Base-by-base conservation (phyloP, 164 flowering plant genomes). In the Nymphaea thermarum region DNA sequence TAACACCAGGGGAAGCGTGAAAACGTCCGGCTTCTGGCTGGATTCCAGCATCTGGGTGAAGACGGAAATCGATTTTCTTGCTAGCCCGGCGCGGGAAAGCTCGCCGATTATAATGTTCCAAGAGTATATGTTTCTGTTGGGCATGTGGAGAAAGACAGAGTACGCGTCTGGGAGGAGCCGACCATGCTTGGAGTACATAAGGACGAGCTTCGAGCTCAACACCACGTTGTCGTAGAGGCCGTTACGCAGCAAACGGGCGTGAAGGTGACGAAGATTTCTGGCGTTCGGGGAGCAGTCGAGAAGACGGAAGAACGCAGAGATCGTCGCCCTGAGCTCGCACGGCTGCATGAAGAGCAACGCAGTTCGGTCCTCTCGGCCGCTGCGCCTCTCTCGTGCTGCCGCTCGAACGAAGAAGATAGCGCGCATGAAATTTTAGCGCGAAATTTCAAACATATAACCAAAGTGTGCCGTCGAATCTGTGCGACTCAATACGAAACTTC, bases 61-160 rank as follows among this genome's bases (percentile, higher is more conserved):
- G 67, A 70, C 43, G 0, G 60, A 18, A 3, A 74, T 10, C 10
- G 73, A 15, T 43, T 60, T 59, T 8, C 36, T 45, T 2, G 70
- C 60, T 7, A 44, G 17, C 16, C 72, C 70, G 4, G 68, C 63
- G 5, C 76, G 67, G 5, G 72, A 55, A 60, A 74, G 66, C 65
- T 70, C 76, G 16, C 76, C 76, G 43, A 74, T 74, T n/a, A 74
- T 70, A 62, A 74, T 74, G 65, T 70, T 74, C 73, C 76, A 74
- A 4, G 76, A 74, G 62, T 55, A 74, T 53, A 67, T 67, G 67
- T 74, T 74, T 42, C 76, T 57, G 4, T 59, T 17, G 43, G 76
- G 73, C 76, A 74, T 74, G 71, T 74, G 73, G 68, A 55, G 43
- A 64, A 74, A 74, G 36, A 74, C 73, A 14, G 64, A 57, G 65